Percentiles rank a stretch among this genome's conserved stretches.
Conservation (phyloP, 805 yeast genomes). For the Nakazawaea pomicola region DNA sequence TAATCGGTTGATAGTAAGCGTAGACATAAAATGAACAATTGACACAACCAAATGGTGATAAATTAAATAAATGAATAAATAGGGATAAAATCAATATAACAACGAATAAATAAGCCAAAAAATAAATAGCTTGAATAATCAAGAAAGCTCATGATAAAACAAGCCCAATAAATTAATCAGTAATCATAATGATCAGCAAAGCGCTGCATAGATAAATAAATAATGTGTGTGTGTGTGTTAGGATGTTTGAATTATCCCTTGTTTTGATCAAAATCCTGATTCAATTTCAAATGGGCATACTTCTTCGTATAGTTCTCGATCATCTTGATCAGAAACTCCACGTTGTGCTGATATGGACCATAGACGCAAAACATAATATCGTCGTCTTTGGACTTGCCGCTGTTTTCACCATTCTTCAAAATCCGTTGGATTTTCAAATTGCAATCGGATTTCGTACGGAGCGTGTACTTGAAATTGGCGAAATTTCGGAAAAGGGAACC, state of each 20-base stretch:
- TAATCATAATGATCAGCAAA: background rate
- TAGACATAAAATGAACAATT: too few species aligned
- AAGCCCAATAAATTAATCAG: background rate
- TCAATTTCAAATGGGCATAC: constrained; percentile 10
- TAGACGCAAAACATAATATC: constrained; percentile 9
- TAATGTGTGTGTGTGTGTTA: background rate
- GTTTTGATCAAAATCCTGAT: constrained; percentile 1
- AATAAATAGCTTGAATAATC: background rate
- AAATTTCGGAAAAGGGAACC: constrained; percentile 11
- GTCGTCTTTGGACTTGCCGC: constrained; percentile 9
- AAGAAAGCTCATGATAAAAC: background rate
- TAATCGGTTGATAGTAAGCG: too few species aligned
- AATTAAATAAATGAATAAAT: background rate
- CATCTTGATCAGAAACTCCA: constrained; percentile 13
- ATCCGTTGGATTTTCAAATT: constrained; percentile 11
- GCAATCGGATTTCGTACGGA: constrained; percentile 11
- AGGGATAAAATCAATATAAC: background rate
- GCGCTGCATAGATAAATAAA: background rate
- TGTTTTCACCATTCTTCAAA: background rate
- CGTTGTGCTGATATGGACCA: constrained; percentile 13
- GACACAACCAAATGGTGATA: too few species aligned
- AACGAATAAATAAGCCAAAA: constrained; percentile 1
- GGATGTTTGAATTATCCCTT: too few species aligned
- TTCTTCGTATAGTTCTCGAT: constrained; percentile 12
- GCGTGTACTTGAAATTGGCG: constrained; percentile 12